These are phyloP conservation scores for Anthoceros angustus DNA, from an alignment of 225 moss, liverwort and hornwort species.

Conservation along the genomic window DNA sequence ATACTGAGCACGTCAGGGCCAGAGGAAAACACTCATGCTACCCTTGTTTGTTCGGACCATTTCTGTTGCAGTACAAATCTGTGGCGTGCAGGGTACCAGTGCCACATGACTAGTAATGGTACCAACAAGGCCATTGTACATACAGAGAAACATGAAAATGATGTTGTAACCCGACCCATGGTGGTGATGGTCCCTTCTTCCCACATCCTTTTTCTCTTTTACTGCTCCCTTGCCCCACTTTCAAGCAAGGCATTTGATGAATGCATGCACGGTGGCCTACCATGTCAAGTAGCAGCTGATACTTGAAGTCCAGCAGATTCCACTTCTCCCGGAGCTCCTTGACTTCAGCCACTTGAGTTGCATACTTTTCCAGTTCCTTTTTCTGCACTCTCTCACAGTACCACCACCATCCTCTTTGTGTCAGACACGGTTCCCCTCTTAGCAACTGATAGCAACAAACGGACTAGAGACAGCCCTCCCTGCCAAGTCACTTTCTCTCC, in stretches of 20 bases:
- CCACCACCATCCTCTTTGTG: not conserved
- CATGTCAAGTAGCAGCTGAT: slow-evolving; percentile 82
- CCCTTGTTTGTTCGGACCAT: too few species aligned
- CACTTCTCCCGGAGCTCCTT: slow-evolving; percentile 73
- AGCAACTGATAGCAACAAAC: not conserved
- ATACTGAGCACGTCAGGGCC: not conserved
- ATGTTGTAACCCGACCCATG: too few species aligned
- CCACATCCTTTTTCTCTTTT: too few species aligned
- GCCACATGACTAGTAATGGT: too few species aligned
- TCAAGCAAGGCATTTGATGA: not conserved
- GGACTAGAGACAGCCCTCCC: not conserved
- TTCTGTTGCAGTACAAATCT: too few species aligned
- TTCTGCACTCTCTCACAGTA: slow-evolving; percentile 20
- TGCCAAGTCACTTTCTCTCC: not conserved
- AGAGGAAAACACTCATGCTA: too few species aligned
- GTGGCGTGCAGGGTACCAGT: too few species aligned
- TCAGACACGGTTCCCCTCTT: not conserved
- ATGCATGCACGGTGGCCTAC: slow-evolving; percentile 16
- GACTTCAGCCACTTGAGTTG: slow-evolving; percentile 64
- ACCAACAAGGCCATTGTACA: too few species aligned
- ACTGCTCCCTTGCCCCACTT: too few species aligned
- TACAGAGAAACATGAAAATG: too few species aligned
- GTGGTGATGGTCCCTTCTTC: too few species aligned
- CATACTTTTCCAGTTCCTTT: slow-evolving; percentile 55
- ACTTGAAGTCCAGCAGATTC: slow-evolving; percentile 86